These are phyloP conservation scores for Pseudopithomyces chartarum DNA, from an alignment of 2,329 filamentous ascomycete species.

Conservation along the genomic window DNA sequence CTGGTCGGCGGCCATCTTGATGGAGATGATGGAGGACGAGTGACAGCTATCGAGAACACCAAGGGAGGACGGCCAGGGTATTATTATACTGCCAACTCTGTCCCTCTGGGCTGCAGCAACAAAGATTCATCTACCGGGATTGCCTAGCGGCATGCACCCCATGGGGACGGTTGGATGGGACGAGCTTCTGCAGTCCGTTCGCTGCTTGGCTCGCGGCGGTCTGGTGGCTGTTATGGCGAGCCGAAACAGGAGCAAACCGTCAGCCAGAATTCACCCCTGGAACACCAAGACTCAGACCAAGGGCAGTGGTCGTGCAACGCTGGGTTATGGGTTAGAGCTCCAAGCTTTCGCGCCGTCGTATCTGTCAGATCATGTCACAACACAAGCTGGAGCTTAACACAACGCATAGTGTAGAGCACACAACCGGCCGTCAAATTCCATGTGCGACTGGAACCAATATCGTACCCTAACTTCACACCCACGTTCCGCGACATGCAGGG, in stretches of 20 bases:
- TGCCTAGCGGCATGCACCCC: constrained; percentile 30
- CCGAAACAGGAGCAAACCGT: constrained; percentile 15
- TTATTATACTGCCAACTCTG: constrained; percentile 4
- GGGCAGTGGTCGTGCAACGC: constrained; percentile 28
- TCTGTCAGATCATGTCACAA: background rate
- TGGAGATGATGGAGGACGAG: constrained; percentile 19
- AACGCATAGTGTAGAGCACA: background rate
- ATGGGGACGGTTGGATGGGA: constrained; percentile 44
- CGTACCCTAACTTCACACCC: background rate
- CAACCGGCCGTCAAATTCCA: background rate
- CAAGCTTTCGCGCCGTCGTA: constrained; percentile 1
- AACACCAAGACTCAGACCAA: constrained; percentile 13
- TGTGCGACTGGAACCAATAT: background rate
- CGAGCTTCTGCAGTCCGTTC: constrained; percentile 23
- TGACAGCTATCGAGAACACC: constrained; percentile 17
- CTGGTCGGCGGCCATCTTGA: constrained; percentile 30
- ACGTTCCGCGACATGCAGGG: constrained; percentile 6
- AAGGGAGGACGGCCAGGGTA: constrained; percentile 19
- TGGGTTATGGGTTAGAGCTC: constrained; percentile 16
- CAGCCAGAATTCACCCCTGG: constrained; percentile 13
- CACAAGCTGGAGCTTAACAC: background rate
- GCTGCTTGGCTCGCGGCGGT: constrained; percentile 32
- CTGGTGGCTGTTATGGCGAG: constrained; percentile 27
- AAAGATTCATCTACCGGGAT: constrained; percentile 21
- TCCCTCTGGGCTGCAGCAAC: background rate